Conservation (phyloP, 768 basidiomycete genomes). For the Lactifluus piperatus region DNA sequence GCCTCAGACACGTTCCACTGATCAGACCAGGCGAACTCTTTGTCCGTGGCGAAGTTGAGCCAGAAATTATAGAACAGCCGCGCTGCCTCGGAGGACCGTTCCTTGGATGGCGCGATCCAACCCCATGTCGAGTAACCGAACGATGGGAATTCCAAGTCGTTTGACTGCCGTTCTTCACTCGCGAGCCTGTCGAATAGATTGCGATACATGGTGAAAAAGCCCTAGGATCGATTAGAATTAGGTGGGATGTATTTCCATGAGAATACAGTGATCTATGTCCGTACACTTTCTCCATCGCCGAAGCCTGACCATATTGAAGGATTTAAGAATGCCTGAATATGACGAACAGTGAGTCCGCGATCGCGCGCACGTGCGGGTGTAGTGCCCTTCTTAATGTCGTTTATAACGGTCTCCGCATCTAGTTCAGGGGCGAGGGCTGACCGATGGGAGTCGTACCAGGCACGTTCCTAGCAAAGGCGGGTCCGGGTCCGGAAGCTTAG, state of each 20-base stretch:
- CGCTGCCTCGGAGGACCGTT: slow-evolving; percentile 41
- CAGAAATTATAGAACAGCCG: slow-evolving; percentile 79
- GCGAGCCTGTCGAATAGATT: slow-evolving; percentile 79
- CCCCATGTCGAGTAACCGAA: slow-evolving; percentile 76
- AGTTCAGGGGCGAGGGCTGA: slow-evolving; percentile 71
- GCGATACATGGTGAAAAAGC: slow-evolving; percentile 85
- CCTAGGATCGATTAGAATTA: slow-evolving; percentile 35
- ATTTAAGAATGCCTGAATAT: slow-evolving; percentile 82
- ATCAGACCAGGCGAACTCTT: slow-evolving; percentile 85
- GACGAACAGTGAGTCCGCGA: slow-evolving; percentile 71
- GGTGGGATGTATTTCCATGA: not conserved
- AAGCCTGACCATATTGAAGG: slow-evolving; percentile 55
- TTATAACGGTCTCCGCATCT: slow-evolving; percentile 77
- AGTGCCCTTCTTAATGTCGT: slow-evolving; percentile 70
- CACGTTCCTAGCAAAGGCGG: slow-evolving; percentile 62
- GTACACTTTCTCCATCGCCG: slow-evolving; percentile 53
- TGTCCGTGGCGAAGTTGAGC: slow-evolving; percentile 78
- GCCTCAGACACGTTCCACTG: slow-evolving; percentile 78
- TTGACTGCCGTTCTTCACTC: slow-evolving; percentile 62
- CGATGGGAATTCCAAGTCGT: slow-evolving; percentile 49
- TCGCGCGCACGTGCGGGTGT: slow-evolving; percentile 47
- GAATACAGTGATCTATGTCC: slow-evolving; percentile 21
- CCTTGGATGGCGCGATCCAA: slow-evolving; percentile 48
- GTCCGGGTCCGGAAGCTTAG: not conserved
- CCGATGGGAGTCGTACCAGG: slow-evolving; percentile 95